Evolutionary conservation across 306 rosid genomes (phyloP).

Genomic region (Prunus kanzakura): DNA sequence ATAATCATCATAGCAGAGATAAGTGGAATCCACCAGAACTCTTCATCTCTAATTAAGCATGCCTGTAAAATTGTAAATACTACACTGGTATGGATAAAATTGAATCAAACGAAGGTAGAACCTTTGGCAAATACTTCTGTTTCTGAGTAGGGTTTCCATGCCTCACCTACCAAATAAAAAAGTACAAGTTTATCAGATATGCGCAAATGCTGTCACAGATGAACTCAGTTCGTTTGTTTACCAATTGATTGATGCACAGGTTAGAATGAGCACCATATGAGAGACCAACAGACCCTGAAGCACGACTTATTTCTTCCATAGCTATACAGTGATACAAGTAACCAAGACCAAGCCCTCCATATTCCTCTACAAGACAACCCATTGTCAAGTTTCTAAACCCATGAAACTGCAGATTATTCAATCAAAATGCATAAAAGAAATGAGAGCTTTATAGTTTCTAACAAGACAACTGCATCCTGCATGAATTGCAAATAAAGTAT

Average conservation of each 20-base stretch:
- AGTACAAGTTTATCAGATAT: conserved; percentile 14
- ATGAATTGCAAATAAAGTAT: neutral
- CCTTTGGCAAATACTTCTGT: conserved; percentile 87
- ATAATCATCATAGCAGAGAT: neutral
- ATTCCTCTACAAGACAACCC: conserved; percentile 68
- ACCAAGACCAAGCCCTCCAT: conserved; percentile 97
- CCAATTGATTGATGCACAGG: conserved; percentile 94
- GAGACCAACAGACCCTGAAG: conserved; percentile 95
- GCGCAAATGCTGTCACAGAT: conserved; percentile 16
- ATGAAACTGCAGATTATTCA: conserved; percentile 1
- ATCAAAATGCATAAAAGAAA: neutral
- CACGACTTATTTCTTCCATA: conserved; percentile 96
- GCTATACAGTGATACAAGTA: conserved; percentile 93
- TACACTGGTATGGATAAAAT: conserved; percentile 15
- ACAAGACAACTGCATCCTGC: neutral
- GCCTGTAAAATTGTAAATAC: conserved; percentile 1
- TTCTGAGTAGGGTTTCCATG: conserved; percentile 78
- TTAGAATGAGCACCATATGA: conserved; percentile 97
- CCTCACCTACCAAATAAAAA: conserved; percentile 59
- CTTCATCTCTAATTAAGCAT: conserved; percentile 10
- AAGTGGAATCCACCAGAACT: neutral
- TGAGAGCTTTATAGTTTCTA: neutral
- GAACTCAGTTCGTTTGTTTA: conserved; percentile 29
- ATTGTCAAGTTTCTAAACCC: conserved; percentile 20
- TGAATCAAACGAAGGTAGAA: conserved; percentile 28